Percentiles rank a stretch among this genome's conserved stretches.
phyloP scores from a whole-genome alignment of 768 basidiomycete genomes.

The Mycena epipterygia region DNA sequence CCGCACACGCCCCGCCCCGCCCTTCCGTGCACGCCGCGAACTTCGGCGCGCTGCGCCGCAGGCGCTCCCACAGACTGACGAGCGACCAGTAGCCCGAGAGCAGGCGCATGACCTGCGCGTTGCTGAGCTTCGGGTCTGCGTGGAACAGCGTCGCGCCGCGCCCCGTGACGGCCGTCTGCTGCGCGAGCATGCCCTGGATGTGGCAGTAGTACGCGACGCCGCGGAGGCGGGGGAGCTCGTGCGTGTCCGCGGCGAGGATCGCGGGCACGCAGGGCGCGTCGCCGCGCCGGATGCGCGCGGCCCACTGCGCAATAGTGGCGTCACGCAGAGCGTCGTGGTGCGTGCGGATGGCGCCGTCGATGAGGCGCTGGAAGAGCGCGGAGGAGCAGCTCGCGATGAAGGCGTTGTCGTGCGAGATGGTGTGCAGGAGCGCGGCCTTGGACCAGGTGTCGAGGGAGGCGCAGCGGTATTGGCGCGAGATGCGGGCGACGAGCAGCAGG shows the following conservation, averaged over 20 bases:
- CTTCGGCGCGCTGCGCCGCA: slow-evolving; percentile 44
- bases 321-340: slow-evolving; percentile 41
- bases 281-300: slow-evolving; percentile 44
- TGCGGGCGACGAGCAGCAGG: slow-evolving; percentile 59
- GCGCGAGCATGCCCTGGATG: slow-evolving; percentile 50
- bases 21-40: slow-evolving; percentile 41
- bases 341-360: slow-evolving; percentile 45
- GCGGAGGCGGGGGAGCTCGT: slow-evolving; percentile 46
- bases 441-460: slow-evolving; percentile 61
- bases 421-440: slow-evolving; percentile 49
- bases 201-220: slow-evolving; percentile 56
- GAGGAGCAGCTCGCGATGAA: slow-evolving; percentile 53
- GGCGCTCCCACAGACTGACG: slow-evolving; percentile 51
- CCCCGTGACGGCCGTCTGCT: slow-evolving; percentile 40
- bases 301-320: slow-evolving; percentile 46
- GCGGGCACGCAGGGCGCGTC: slow-evolving; percentile 54
- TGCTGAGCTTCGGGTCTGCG: slow-evolving; percentile 52
- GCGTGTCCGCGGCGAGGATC: slow-evolving; percentile 51
- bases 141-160: slow-evolving; percentile 49
- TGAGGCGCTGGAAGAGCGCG: slow-evolving; percentile 45
- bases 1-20: slow-evolving; percentile 41
- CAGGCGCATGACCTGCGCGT: slow-evolving; percentile 51
- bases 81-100: slow-evolving; percentile 54
- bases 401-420: slow-evolving; percentile 41
- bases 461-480: slow-evolving; percentile 65